Conservation (phyloP, 202 grass and related monocot genomes). For the Panicum hallii region DNA sequence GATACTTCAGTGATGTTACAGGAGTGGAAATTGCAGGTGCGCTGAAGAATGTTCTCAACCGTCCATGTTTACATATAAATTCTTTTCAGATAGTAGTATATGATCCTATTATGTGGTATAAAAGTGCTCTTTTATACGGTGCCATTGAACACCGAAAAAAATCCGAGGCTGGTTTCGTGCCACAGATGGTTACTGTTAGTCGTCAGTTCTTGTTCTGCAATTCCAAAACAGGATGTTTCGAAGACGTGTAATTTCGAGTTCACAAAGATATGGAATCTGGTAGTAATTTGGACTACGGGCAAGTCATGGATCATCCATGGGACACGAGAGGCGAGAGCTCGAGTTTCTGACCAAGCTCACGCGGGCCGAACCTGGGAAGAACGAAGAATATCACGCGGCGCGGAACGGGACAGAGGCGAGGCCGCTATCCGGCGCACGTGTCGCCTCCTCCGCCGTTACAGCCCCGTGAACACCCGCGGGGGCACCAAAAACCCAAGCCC, state of each 20-base stretch:
- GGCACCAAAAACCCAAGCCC: no score
- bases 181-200: background rate
- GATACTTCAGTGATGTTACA: conserved; percentile 95
- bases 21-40: conserved; percentile 98
- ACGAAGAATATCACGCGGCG: background rate
- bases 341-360: background rate
- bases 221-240: background rate
- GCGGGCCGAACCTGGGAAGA: background rate
- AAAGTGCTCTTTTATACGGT: background rate
- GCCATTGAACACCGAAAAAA: background rate
- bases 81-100: no score
- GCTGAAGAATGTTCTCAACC: conserved; percentile 71
- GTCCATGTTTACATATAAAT: no score
- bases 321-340: background rate
- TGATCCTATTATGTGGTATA: no score
- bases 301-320: no score
- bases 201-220: no score
- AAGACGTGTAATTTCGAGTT: background rate
- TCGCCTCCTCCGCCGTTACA: background rate
- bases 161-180: no score
- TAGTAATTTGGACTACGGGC: no score
- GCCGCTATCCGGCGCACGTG: conserved; percentile 24
- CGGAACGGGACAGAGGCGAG: background rate
- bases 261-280: background rate
- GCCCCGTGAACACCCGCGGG: background rate